Base-by-base conservation (phyloP, 164 flowering plant genomes). In the Piper longum region DNA sequence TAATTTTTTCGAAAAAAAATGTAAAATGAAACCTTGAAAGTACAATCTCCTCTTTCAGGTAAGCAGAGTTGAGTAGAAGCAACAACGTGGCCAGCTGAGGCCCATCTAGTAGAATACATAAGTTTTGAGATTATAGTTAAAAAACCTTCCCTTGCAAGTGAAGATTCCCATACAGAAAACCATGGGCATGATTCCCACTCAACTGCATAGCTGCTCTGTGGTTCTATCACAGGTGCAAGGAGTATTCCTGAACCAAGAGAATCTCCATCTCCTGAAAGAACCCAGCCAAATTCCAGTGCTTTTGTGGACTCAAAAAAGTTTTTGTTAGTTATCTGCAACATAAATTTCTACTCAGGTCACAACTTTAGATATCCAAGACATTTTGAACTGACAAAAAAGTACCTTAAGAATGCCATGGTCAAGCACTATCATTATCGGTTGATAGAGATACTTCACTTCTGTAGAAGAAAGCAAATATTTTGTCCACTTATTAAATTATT, bases 361-460 rank as follows among this genome's bases (percentile, higher is more conserved):
- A 2, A 7, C 57, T 41, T 41, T 42, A 17, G 41, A 14, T 40
- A 70, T 17, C 52, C 5, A 59, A 56, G 40, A 54, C 45, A 16
- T 45, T 52, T n/a, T 59, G 13, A 51, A 26, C 60, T 36, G 58
- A 41, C 64, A 62, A 48, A 60, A 41, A 54, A 54, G 17, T 76
- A 93, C 98, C 98, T 85, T 80, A 7, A 93, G 57, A 56, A 64
- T 73, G 63, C 73, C 67, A 18, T 81, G 82, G 51, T 36, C 59
- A 19, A 83, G 66, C 44, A 82, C 77, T 61, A 85, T 70, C 79
- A 86, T 93, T 75, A 93, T 80, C 63, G 98, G 91, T 61, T 90
- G 98, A 75, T 93, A 84, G 16, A 85, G 76, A 74, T 83, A 87
- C 71, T 90, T 93, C 14, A 90, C 96, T 67, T 93, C 98, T 93